A percentile compares a stretch with the other conserved stretches of the same genome.
Evolutionary conservation across 2,329 filamentous ascomycete species (phyloP).

Genomic region (Trichoderma koningiopsis): DNA sequence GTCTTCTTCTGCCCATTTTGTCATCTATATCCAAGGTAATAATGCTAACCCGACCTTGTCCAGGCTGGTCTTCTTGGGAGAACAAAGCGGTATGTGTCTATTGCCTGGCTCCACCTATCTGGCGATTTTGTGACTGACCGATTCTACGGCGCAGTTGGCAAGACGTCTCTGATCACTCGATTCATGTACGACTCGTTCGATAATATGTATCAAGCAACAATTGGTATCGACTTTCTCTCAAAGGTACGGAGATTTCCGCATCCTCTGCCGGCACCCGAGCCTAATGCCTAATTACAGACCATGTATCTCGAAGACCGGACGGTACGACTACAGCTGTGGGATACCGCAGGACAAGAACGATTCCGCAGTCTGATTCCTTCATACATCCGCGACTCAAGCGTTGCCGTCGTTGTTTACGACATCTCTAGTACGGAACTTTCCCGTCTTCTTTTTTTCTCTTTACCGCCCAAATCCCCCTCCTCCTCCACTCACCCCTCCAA

Average conservation of each 20-base stretch:
- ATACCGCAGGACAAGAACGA: conserved; percentile 95
- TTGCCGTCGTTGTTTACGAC: conserved; percentile 98
- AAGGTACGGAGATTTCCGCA: conserved; percentile 62
- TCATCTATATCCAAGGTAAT: conserved; percentile 12
- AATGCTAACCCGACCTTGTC: conserved; percentile 5
- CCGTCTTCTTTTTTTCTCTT: conserved; percentile 11
- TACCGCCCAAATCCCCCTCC: conserved; percentile 19
- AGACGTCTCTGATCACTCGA: conserved; percentile 96
- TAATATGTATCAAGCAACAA: conserved; percentile 99
- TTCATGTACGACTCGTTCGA: conserved; percentile 99
- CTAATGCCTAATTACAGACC: conserved; percentile 55
- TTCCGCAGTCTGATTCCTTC: conserved; percentile 97
- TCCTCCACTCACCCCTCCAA: conserved; percentile 8
- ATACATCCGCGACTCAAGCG: conserved; percentile 97
- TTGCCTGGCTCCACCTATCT: conserved; percentile 21
- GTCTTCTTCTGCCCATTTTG: background rate
- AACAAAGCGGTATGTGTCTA: conserved; percentile 83
- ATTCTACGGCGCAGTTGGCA: conserved; percentile 74
- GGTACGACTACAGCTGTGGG: conserved; percentile 96
- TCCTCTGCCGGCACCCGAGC: background rate
- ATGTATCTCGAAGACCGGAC: conserved; percentile 99
- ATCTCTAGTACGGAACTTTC: conserved; percentile 70
- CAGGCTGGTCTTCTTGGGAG: conserved; percentile 94
- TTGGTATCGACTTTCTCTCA: conserved; percentile 98
- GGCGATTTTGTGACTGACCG: conserved; percentile 32